These are phyloP conservation scores for Aspergillus sp. DNA, from an alignment of 2,329 filamentous ascomycete species.

Conservation along the genomic window DNA sequence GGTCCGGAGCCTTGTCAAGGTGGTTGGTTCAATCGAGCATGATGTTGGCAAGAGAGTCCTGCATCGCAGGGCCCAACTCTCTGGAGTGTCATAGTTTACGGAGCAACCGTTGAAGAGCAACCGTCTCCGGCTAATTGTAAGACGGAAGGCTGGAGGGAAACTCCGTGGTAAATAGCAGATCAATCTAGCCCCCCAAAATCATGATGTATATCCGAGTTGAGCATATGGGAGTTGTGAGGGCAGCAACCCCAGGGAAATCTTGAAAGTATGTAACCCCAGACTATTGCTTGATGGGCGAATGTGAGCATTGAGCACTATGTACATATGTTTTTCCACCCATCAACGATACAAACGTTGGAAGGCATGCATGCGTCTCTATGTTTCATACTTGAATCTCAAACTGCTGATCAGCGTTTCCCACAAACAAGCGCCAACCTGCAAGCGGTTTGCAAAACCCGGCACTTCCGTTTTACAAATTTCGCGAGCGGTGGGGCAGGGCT, in stretches of 20 bases:
- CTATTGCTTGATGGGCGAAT: neutral
- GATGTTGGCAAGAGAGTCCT: neutral
- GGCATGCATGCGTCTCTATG: slow-evolving; percentile 8
- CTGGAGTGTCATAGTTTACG: neutral
- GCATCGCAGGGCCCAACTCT: neutral
- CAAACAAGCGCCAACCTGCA: slow-evolving; percentile 4
- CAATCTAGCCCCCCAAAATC: neutral
- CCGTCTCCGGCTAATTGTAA: neutral
- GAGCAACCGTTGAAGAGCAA: neutral
- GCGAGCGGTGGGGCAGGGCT: neutral
- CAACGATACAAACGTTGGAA: neutral
- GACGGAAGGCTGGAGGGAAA: neutral
- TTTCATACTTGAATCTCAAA: slow-evolving; percentile 17
- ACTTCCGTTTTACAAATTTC: neutral
- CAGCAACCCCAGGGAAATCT: neutral
- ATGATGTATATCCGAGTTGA: neutral
- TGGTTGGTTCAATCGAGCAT: neutral
- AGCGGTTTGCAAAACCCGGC: slow-evolving; percentile 1
- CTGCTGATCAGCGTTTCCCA: slow-evolving; percentile 17
- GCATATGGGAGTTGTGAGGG: neutral
- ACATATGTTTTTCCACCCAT: neutral
- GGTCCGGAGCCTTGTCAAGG: neutral
- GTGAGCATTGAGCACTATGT: neutral
- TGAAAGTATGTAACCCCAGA: neutral
- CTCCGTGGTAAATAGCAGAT: neutral